A percentile compares a stretch with the other conserved stretches of the same genome.
Evolutionary conservation across 805 yeast species (phyloP).

Genomic region (Yamadazyma takamatsuzukensis): DNA sequence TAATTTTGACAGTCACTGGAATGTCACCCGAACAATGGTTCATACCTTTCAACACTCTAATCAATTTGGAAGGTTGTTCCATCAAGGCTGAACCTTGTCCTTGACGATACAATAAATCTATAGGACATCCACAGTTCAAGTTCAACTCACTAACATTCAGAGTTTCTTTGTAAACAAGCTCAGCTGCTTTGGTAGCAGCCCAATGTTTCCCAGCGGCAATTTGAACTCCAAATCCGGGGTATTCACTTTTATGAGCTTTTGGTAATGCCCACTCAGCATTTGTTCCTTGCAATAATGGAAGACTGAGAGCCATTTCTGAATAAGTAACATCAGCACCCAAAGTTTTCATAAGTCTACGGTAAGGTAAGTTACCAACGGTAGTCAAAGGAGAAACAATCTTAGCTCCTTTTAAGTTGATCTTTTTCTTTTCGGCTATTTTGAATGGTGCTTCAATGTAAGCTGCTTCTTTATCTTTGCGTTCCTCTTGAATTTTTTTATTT

Average conservation of each 20-base stretch:
- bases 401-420: slow-evolving; percentile 61
- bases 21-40: slow-evolving; percentile 82
- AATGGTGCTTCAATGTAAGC: slow-evolving; percentile 75
- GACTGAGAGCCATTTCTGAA: slow-evolving; percentile 88
- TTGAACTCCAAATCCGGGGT: slow-evolving; percentile 90
- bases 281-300: slow-evolving; percentile 84
- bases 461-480: slow-evolving; percentile 34
- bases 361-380: slow-evolving; percentile 96
- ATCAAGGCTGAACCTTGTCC: slow-evolving; percentile 95
- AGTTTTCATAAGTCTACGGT: slow-evolving; percentile 84
- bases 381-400: slow-evolving; percentile 94
- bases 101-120: slow-evolving; percentile 85
- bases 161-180: slow-evolving; percentile 58
- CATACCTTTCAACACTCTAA: slow-evolving; percentile 83
- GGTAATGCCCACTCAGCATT: slow-evolving; percentile 98
- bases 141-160: slow-evolving; percentile 75
- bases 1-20: slow-evolving; percentile 86
- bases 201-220: slow-evolving; percentile 88
- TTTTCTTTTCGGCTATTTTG: slow-evolving; percentile 78
- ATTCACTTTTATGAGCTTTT: slow-evolving; percentile 77
- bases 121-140: slow-evolving; percentile 96
- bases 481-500: slow-evolving; percentile 28
- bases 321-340: slow-evolving; percentile 92
- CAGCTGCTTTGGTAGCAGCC: slow-evolving; percentile 94
- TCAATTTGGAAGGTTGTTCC: slow-evolving; percentile 80